Evolutionary conservation across 2,329 filamentous ascomycete genomes (phyloP), one percentile per base, ranked within the genome.

Genomic region (Arthrobotrys conoides): DNA sequence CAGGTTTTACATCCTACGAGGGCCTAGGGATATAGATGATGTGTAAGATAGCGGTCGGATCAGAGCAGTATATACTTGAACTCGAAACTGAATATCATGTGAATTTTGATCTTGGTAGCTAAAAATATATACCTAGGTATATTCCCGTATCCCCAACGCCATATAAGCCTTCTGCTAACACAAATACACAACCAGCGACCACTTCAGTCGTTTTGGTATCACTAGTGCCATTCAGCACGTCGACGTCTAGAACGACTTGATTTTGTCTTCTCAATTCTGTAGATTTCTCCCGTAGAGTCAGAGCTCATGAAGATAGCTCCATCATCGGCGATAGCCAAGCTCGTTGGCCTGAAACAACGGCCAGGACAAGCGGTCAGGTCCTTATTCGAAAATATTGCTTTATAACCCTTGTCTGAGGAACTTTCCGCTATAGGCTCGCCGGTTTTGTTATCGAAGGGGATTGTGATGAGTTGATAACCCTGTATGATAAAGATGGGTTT

Each of bases 381-480:
- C 9, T 24, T 3, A 36, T 77, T 77, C 51, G 24, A 77, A 20
- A 77, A 46, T 33, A 77, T 67, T n/a, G 51, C 8, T 14, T 36
- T 55, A 18, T 20, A 77, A 4, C 73, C 73, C 41, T 61, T 20
- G n/a, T 16, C 20, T 3, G 73, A 77, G 9, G 49, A 38, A n/a
- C 53, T 71, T 10, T 0, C 20, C 9, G 67, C 73, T 4, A 16
- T 63, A 1, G 73, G 73, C 20, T 71, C 24, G 12, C 59, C n/a
- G 20, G 67, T 68, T 2, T 4, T 30, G 5, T n/a, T 10, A 41
- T 77, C 51, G 22, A 77, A 77, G 0, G 73, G 51, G 27, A 77
- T 77, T 1, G 18, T 67, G 10, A 71, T 53, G 4, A 77, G 53
- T 71, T 77, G 67, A 16, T 77, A 77, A 12, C 73, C 73, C 73